A percentile compares a stretch with the other conserved stretches of the same genome.
Evolutionary conservation across 1,139 yeast species (phyloP).

Genomic region (Yamadazyma mexicana): DNA sequence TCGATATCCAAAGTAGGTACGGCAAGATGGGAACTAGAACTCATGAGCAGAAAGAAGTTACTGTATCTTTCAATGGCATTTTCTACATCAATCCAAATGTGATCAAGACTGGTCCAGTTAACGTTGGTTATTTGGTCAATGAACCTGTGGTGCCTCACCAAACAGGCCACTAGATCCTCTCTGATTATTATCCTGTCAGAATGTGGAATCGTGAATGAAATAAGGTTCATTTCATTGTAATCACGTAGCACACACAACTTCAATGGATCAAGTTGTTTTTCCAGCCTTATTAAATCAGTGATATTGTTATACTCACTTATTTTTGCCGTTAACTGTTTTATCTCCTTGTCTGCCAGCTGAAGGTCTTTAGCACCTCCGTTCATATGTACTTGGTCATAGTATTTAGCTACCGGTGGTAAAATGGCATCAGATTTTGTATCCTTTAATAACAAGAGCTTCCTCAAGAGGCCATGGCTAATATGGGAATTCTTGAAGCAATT

Average conservation of each 20-base stretch:
- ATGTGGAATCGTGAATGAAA: constrained; percentile 5
- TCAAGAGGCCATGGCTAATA: not conserved
- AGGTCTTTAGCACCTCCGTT: not conserved
- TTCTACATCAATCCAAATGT: too few relatives aligned
- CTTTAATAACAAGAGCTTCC: not conserved
- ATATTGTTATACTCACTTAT: too few relatives aligned
- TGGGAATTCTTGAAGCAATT: too few relatives aligned
- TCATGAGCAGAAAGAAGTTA: constrained; percentile 23
- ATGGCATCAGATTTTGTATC: not conserved
- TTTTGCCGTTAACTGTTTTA: too few relatives aligned
- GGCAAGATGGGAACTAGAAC: constrained; percentile 12
- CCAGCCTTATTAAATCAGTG: not conserved
- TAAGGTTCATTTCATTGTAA: constrained; percentile 6
- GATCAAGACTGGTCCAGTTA: constrained; percentile 31
- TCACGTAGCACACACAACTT: constrained; percentile 3
- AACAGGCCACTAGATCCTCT: constrained; percentile 35
- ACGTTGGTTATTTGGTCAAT: constrained; percentile 34
- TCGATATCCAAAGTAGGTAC: constrained; percentile 45
- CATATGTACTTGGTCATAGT: too few relatives aligned
- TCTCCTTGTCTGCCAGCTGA: too few relatives aligned
- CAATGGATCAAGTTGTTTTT: not conserved
- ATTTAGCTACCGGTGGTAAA: not conserved
- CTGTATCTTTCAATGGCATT: constrained; percentile 25
- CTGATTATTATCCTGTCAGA: constrained; percentile 15
- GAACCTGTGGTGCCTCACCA: constrained; percentile 33